These are phyloP conservation scores for Magnolia officinalis DNA, from an alignment of 164 flowering plant genomes.

Conservation along the genomic window DNA sequence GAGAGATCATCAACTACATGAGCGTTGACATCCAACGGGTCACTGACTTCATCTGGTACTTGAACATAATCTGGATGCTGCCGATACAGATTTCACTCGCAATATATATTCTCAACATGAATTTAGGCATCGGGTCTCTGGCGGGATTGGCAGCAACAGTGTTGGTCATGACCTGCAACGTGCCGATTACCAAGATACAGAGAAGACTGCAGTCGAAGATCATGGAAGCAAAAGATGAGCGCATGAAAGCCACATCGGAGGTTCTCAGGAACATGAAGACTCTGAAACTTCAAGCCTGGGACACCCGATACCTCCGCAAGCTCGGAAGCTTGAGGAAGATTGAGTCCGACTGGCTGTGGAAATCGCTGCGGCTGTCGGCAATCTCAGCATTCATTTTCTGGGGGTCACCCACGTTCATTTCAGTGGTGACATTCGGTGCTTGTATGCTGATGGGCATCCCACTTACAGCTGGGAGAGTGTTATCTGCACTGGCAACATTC, in stretches of 20 bases:
- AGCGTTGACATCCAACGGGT: constrained; percentile 88
- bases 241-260: constrained; percentile 91
- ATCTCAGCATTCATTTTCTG: constrained; percentile 71
- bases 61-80: constrained; percentile 78
- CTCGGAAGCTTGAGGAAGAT: constrained; percentile 53
- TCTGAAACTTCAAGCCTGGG: constrained; percentile 95
- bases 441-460: constrained; percentile 72
- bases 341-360: constrained; percentile 75
- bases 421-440: constrained; percentile 68
- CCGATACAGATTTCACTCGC: constrained; percentile 84
- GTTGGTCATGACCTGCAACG: constrained; percentile 64
- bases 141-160: constrained; percentile 72
- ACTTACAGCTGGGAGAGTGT: constrained; percentile 79
- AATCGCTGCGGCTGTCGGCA: constrained; percentile 53
- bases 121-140: constrained; percentile 59
- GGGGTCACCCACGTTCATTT: constrained; percentile 87
- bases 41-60: constrained; percentile 77
- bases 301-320: constrained; percentile 55
- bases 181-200: constrained; percentile 71
- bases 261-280: constrained; percentile 77
- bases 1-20: constrained; percentile 90
- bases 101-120: constrained; percentile 53
- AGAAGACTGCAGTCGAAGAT: constrained; percentile 64
- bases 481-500: constrained; percentile 92
- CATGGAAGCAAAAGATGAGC: constrained; percentile 76